Conservation (phyloP, 495 filamentous ascomycete genomes). For the Platismatia glauca region DNA sequence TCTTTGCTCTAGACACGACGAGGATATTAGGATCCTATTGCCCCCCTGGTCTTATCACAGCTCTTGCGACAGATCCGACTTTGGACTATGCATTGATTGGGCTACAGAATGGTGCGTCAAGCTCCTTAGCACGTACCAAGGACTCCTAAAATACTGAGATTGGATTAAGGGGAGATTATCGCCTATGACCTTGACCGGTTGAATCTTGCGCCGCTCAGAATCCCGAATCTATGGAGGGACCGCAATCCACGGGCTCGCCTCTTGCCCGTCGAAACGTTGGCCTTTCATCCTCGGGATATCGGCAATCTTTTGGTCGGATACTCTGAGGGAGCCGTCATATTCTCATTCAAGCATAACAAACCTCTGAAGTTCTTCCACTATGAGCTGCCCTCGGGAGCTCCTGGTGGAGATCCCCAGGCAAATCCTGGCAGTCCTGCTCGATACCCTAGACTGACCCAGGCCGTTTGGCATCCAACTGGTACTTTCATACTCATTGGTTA, state of each 20-base stretch:
- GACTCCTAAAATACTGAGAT: background rate
- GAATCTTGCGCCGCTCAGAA: conserved; percentile 59
- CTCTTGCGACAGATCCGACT: conserved; percentile 70
- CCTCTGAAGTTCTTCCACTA: conserved; percentile 74
- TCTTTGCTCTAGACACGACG: conserved; percentile 65
- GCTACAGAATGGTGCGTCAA: conserved; percentile 50
- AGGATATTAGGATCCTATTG: conserved; percentile 53
- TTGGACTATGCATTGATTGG: conserved; percentile 87
- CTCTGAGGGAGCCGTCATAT: conserved; percentile 74
- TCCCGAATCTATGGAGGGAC: conserved; percentile 78
- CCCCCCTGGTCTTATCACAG: conserved; percentile 61
- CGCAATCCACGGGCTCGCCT: conserved; percentile 48
- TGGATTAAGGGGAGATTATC: conserved; percentile 58
- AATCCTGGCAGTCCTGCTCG: conserved; percentile 41
- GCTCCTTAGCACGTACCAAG: background rate
- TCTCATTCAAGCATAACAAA: conserved; percentile 82
- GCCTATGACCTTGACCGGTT: conserved; percentile 86
- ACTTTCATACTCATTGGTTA: conserved; percentile 82
- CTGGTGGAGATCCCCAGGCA: conserved; percentile 66
- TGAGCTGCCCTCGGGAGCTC: conserved; percentile 69
- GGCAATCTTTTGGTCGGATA: conserved; percentile 88
- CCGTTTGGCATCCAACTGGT: conserved; percentile 89
- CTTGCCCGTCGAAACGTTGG: conserved; percentile 60
- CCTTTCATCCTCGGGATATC: conserved; percentile 84
- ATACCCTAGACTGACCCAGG: conserved; percentile 64